A percentile compares a stretch with the other conserved stretches of the same genome.
These are phyloP conservation scores for Phlebiopsis gigantea DNA, from an alignment of 768 basidiomycete genomes.

Conservation along the genomic window DNA sequence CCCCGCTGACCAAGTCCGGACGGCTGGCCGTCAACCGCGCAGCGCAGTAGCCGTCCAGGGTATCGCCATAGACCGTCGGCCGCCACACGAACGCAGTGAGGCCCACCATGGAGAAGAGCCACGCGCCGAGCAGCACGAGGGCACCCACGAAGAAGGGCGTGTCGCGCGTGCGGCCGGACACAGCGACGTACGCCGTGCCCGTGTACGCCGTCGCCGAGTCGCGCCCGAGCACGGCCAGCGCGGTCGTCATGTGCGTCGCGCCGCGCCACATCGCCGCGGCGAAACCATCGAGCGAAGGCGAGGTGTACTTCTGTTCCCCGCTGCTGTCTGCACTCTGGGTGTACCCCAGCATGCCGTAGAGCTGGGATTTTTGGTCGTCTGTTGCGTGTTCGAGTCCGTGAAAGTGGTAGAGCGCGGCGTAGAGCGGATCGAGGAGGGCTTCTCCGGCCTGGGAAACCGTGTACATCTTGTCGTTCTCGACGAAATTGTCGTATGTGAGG, in stretches of 20 bases:
- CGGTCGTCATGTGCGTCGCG: constrained; percentile 7
- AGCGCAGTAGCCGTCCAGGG: constrained; percentile 2
- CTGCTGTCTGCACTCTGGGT: neutral
- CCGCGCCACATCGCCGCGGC: constrained; percentile 6
- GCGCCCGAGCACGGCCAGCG: neutral
- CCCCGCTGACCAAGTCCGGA: neutral
- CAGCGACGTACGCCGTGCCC: constrained; percentile 1
- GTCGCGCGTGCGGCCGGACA: constrained; percentile 9
- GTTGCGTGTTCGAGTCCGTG: neutral
- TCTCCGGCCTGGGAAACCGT: constrained; percentile 13
- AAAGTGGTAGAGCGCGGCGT: constrained; percentile 9
- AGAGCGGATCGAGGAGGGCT: constrained; percentile 17
- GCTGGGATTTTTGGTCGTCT: neutral
- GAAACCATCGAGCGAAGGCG: neutral
- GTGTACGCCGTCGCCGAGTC: neutral
- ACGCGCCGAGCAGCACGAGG: neutral
- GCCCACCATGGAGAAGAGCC: neutral
- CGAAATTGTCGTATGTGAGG: constrained; percentile 14
- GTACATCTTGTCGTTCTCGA: constrained; percentile 2
- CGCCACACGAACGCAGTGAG: neutral
- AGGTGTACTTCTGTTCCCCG: neutral
- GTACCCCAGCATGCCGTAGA: constrained; percentile 1
- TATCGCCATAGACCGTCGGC: constrained; percentile 2
- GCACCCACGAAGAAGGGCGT: neutral
- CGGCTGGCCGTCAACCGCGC: neutral